Percentiles rank a stretch among this genome's conserved stretches.
phyloP scores from a whole-genome alignment of 495 filamentous ascomycete genomes.

The Pyrenula aspistea region DNA sequence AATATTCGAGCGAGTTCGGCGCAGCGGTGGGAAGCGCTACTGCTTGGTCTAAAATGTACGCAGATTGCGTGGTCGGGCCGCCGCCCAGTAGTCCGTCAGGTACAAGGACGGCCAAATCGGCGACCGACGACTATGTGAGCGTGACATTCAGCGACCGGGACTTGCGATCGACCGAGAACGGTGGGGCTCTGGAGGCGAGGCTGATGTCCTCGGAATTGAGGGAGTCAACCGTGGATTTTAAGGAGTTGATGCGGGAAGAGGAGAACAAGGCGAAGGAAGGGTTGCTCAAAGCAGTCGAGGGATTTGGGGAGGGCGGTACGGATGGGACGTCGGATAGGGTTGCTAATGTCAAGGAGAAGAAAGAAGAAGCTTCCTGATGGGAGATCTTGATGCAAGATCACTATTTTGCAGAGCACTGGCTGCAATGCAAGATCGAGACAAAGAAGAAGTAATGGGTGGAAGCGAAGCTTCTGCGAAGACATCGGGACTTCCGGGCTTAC shows the following conservation, averaged over 20 bases:
- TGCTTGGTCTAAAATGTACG: neutral
- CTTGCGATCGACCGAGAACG: neutral
- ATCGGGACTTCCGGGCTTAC: too few species aligned
- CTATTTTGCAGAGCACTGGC: too few species aligned
- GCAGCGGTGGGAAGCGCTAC: neutral
- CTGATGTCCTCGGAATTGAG: conserved; percentile 1
- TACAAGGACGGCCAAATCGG: neutral
- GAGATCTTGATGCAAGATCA: too few species aligned
- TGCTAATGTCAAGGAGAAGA: neutral
- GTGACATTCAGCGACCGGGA: neutral
- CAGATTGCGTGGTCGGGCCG: neutral
- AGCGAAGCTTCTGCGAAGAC: too few species aligned
- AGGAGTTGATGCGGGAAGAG: neutral
- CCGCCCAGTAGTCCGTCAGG: neutral
- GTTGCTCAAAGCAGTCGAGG: neutral
- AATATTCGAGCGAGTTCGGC: neutral
- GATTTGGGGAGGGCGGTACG: neutral
- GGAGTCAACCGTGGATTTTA: neutral
- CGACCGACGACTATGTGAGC: neutral
- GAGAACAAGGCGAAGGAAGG: neutral
- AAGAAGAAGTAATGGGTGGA: too few species aligned
- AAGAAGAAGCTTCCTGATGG: too few species aligned
- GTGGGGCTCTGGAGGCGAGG: neutral
- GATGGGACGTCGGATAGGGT: neutral
- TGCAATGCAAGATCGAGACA: too few species aligned